phyloP scores from a whole-genome alignment of 768 basidiomycete species.

The Baorangia bicolor region DNA sequence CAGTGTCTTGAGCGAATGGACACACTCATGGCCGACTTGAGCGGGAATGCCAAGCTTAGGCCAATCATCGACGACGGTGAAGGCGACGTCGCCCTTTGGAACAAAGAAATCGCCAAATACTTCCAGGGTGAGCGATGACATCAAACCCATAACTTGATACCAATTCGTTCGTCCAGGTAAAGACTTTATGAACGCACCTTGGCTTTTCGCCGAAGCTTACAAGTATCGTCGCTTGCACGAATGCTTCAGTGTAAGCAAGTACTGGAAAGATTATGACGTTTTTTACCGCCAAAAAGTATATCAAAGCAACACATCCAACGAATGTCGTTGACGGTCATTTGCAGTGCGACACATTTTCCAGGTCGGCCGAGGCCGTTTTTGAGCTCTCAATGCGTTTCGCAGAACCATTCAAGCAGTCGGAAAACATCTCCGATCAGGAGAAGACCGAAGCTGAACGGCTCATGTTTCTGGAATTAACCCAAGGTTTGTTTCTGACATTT shows the following conservation, averaged over 20 bases:
- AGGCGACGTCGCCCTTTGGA: constrained; percentile 93
- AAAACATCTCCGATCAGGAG: constrained; percentile 49
- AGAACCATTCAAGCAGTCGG: constrained; percentile 69
- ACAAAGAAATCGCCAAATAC: constrained; percentile 93
- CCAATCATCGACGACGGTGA: constrained; percentile 90
- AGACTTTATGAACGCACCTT: constrained; percentile 94
- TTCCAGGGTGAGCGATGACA: constrained; percentile 65
- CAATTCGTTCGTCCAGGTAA: constrained; percentile 48
- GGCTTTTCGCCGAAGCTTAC: constrained; percentile 95
- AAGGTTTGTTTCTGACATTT: constrained; percentile 50
- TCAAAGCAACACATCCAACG: background rate
- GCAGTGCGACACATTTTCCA: constrained; percentile 93
- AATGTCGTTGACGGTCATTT: constrained; percentile 6
- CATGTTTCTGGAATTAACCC: constrained; percentile 91
- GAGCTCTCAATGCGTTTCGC: constrained; percentile 92
- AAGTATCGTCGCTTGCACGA: constrained; percentile 90
- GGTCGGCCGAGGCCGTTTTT: constrained; percentile 89
- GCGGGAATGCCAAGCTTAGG: constrained; percentile 77
- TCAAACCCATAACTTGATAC: background rate
- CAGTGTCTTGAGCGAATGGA: constrained; percentile 90
- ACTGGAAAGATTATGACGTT: constrained; percentile 89
- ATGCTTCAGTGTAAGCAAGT: constrained; percentile 89
- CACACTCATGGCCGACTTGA: constrained; percentile 82
- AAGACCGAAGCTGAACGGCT: constrained; percentile 70
- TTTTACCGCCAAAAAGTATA: constrained; percentile 91